Evolutionary conservation across 1,284 basidiomycete genomes (phyloP).

Genomic region (Sporisorium scitamineum): DNA sequence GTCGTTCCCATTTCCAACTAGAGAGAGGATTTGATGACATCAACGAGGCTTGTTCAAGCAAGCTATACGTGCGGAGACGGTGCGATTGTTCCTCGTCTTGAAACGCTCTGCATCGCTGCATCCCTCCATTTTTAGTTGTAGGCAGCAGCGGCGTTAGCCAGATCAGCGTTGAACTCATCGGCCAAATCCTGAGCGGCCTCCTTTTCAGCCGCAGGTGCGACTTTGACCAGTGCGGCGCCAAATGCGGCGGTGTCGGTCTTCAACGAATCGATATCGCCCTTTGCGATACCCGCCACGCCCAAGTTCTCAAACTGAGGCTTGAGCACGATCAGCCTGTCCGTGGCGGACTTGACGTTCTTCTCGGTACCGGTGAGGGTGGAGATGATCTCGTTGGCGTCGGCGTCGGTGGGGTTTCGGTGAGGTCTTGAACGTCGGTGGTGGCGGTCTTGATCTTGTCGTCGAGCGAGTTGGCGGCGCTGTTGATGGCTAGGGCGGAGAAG

Average conservation of each 20-base stretch:
- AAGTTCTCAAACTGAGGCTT: constrained; percentile 22
- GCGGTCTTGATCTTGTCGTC: constrained; percentile 31
- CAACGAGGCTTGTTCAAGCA: no score
- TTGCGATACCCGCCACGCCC: constrained; percentile 9
- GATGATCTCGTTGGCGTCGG: constrained; percentile 20
- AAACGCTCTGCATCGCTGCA: no score
- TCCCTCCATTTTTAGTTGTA: constrained; percentile 7
- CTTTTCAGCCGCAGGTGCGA: constrained; percentile 8
- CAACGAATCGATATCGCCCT: constrained; percentile 10
- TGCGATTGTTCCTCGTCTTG: no score
- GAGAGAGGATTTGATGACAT: no score
- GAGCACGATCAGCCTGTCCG: constrained; percentile 13
- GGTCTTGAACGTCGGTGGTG: constrained; percentile 13
- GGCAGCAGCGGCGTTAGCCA: constrained; percentile 16
- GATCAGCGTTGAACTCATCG: constrained; percentile 32
- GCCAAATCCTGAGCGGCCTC: constrained; percentile 1
- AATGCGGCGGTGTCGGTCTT: constrained; percentile 23
- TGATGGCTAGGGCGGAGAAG: constrained; percentile 24
- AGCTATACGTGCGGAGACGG: no score
- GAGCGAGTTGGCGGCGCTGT: constrained; percentile 7
- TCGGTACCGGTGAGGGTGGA: constrained; percentile 20
- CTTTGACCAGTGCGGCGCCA: constrained; percentile 13
- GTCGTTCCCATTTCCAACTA: no score
- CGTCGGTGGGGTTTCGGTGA: constrained; percentile 21
- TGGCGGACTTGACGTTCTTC: constrained; percentile 22